Evolutionary conservation across 2,329 filamentous ascomycete genomes (phyloP), one percentile per base, ranked within the genome.

Genomic region (Xylaria sp.): DNA sequence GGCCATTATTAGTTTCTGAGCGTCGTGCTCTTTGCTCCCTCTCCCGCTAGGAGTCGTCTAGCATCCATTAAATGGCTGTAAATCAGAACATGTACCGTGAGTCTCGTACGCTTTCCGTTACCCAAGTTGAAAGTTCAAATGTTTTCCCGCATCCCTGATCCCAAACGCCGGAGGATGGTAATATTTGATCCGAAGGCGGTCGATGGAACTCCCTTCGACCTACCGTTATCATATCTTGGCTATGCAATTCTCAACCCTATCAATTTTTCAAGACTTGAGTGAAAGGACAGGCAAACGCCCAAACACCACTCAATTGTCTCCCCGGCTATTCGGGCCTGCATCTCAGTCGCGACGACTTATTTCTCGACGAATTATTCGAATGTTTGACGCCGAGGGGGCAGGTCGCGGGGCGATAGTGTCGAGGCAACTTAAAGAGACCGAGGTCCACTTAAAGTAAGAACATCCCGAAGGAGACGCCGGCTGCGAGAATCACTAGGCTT

Each of bases 401-500:
- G 21, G 26, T 44, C 7, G 8, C 22, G 22, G 7, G 5, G 9
- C 16, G 9, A 5, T 20, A 17, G 7, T 24, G 16, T 18, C 29
- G 29, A 13, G 29, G 16, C 29, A 13, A 34, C 8, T 13, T 34
- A 11, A 7, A 34, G 29, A 34, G 29, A 13, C 29, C 3, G 9
- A 13, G 11, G 16, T 34, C 29, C 11, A 13, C 29, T 34, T 62
- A 62, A 21, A 62, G 48, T 29, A 60, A 39, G 46, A 60, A 57
- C 17, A 56, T 39, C 8, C 60, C 60, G 13, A 62, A 22, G 44
- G 48, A 56, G n/a, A 62, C 46, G 26, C 60, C 55, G 17, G 54
- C 60, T 20, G 57, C 54, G 13, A 62, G 44, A 8, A 62, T 48
- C 17, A 51, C 50, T 21, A 62, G 59, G 42, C 60, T 57, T 20